Evolutionary conservation across 2,329 filamentous ascomycete species (phyloP), one percentile per base, ranked within the genome.

Genomic region (Cryphonectria parasitica): DNA sequence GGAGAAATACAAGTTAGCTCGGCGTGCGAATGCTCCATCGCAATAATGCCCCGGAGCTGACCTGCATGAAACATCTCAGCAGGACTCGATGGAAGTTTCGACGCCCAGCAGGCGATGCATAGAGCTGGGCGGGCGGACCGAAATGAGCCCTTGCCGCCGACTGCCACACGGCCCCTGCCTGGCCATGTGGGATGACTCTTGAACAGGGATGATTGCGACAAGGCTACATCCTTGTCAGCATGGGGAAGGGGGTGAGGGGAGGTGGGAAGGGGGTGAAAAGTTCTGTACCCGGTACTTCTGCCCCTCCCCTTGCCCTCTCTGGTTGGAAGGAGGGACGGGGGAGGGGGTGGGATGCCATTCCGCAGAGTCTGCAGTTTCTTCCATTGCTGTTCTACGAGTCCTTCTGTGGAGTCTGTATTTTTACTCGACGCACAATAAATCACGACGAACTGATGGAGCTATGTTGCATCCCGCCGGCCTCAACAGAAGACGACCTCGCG

Each of bases 181-280:
- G 65, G 71, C 71, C 71, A 72, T 72, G 71, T 72, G 71, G 71
- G 65, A 68, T 43, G 52, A 62, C 39, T 31, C 31, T 17, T 17
- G 52, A 28, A 63, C 71, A 72, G 69, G 71, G 71, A 69, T 72
- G 66, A 25, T 56, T 65, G 64, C 70, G 65, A 72, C 70, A 72
- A 72, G 70, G 70, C 70, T 70, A 68, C 68, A 70, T 70, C 64
- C 64, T 43, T 43, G 52, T 41, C 34, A 34, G 64, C 64, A 45
- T 56, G 64, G 64, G 45, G 64, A 34, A 65, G 15, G 45, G 64
- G 19, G 17, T 22, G 45, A n/a, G 45, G 45, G 45, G 8, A n/a
- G 45, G 22, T 49, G 45, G 45, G 45, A 49, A 49, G 45, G 45
- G 45, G 45, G 8, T 49, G 22, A n/a, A 49, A n/a, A 34, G 28